These are phyloP conservation scores for Tylopilus orsonianus DNA, from an alignment of 1,284 basidiomycete genomes.

Conservation along the genomic window DNA sequence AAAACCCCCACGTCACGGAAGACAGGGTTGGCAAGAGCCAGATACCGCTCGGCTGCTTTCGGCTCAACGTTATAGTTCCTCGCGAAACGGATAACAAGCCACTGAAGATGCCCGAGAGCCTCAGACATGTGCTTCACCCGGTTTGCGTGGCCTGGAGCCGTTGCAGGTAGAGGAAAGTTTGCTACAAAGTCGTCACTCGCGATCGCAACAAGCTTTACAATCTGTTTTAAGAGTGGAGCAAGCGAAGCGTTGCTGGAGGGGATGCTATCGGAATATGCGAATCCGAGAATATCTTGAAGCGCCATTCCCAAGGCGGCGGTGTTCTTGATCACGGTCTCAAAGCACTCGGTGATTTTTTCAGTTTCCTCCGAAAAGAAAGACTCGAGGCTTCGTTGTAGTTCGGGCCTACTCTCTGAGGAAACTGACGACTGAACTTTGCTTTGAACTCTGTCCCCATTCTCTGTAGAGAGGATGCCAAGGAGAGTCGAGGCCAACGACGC, in stretches of 20 bases:
- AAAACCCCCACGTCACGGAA: constrained; percentile 7
- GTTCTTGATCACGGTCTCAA: constrained; percentile 7
- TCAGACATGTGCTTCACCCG: constrained; percentile 1
- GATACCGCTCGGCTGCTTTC: constrained; percentile 1
- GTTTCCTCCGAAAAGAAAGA: constrained; percentile 6
- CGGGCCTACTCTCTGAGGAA: background rate
- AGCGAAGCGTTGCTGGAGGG: background rate
- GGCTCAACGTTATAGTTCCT: background rate
- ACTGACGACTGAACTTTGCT: background rate
- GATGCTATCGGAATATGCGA: background rate
- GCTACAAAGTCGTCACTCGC: constrained; percentile 7
- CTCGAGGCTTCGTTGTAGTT: background rate
- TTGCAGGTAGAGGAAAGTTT: constrained; percentile 10
- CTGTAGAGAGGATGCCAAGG: background rate
- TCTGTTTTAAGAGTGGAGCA: background rate
- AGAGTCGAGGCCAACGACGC: background rate
- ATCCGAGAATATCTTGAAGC: constrained; percentile 2
- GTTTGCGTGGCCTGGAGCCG: constrained; percentile 10
- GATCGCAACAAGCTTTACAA: background rate
- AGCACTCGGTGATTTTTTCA: background rate
- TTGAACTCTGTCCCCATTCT: background rate
- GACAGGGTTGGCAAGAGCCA: constrained; percentile 4
- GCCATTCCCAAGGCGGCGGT: background rate
- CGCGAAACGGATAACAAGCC: constrained; percentile 3
- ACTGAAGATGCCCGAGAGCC: constrained; percentile 1